phyloP scores from a whole-genome alignment of 805 yeast genomes.

The Vanderwaltozyma yarrowii region DNA sequence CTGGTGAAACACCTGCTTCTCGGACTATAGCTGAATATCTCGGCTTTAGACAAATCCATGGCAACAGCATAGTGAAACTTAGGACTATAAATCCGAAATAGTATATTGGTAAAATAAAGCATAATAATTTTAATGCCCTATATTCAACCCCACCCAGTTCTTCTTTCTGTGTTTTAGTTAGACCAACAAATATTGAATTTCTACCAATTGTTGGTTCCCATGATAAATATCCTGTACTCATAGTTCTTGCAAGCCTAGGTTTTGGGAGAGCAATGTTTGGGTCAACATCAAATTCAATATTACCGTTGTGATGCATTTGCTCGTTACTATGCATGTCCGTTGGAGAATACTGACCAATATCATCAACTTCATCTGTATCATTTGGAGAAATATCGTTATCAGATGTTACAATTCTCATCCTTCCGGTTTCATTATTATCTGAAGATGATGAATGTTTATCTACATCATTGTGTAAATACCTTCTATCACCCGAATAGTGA shows the following conservation, averaged over 20 bases:
- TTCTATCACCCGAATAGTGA: too few species aligned
- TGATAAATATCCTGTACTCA: constrained; percentile 63
- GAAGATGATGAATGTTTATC: too few species aligned
- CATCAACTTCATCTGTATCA: not conserved
- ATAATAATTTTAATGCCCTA: constrained; percentile 68
- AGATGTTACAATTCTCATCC: not conserved
- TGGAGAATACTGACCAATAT: too few species aligned
- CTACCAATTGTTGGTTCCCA: constrained; percentile 91
- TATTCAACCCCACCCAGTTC: constrained; percentile 97
- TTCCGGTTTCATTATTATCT: not conserved
- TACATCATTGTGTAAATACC: too few species aligned
- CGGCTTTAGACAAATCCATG: constrained; percentile 43
- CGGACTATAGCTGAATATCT: constrained; percentile 36
- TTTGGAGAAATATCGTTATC: not conserved
- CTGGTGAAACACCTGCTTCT: constrained; percentile 50
- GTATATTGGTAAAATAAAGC: constrained; percentile 50
- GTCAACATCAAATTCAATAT: not conserved
- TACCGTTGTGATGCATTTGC: not conserved
- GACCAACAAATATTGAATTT: constrained; percentile 79
- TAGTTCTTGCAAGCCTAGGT: constrained; percentile 21
- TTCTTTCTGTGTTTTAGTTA: constrained; percentile 74
- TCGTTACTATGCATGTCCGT: not conserved
- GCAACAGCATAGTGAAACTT: constrained; percentile 41
- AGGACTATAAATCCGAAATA: constrained; percentile 64
- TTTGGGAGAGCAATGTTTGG: constrained; percentile 1